Base-by-base conservation (phyloP, 148 eudicot genomes). In the Camellia japonica region DNA sequence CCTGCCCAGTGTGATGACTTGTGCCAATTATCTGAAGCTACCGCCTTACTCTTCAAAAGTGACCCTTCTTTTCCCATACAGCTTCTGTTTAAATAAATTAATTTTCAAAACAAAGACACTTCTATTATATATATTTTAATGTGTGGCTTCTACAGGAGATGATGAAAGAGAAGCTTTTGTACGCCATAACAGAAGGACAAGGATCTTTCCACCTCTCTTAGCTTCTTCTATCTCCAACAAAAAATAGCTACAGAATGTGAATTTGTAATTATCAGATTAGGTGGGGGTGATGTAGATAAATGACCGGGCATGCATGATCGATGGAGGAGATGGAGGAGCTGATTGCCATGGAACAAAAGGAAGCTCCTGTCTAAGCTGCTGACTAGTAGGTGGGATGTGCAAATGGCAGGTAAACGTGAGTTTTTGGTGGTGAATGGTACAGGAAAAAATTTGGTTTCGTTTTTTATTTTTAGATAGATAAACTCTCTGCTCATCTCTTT, bases 1-100 rank as follows among this genome's bases (percentile, higher is more conserved):
- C 85, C 84, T 96, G 84, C 99, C 99, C 0, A 96, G 99, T 66
- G 99, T 93, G 81, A 96, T 96, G 99, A 96, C 99, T 47, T 96
- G 99, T 80, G 97, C 98, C 78, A 96, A 93, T 74, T 96, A 93
- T 87, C 85, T 96, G 79, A 96, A 96, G 93, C 88, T 96, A 66
- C 99, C 99, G 4, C 93, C 98, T 62, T 96, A 93, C 86, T 91
- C 97, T 73, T 87, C 97, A 59, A 93, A 96, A 86, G 99, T 94
- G 72, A 44, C 30, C 66, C 0, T 9, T 55, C 3, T 72, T 74
- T 71, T 16, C 65, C 62, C 68, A 7, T 30, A 44, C 56, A 44
- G 23, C 73, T 75, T 71, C 11, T 74, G 60, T 59, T 38, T 71
- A 16, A 2, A 38, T 42, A 43, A 43, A 43, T 68, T 44, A 7